Evolutionary conservation across 148 eudicot species (phyloP).

Genomic region (Chenopodium suecicum): DNA sequence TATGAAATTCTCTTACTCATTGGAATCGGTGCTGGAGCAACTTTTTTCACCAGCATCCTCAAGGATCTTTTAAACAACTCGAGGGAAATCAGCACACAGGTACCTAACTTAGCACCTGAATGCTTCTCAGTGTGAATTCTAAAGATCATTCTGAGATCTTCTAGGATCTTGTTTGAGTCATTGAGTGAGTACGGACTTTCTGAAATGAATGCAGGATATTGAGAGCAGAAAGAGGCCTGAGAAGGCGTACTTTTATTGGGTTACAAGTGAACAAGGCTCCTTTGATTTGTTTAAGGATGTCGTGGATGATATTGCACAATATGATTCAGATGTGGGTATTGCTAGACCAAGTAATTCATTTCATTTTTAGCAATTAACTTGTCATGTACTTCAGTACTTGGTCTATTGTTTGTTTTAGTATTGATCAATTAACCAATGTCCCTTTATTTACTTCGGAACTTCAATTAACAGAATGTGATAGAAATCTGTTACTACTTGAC

Average conservation of each 20-base stretch:
- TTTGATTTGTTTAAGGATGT: not conserved
- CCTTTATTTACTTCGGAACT: not conserved
- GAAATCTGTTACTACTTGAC: not conserved
- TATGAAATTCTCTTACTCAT: not conserved
- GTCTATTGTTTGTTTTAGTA: not conserved
- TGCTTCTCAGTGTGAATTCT: not conserved
- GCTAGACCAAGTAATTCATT: not conserved
- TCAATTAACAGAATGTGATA: not conserved
- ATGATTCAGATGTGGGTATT: not conserved
- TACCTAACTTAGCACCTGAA: not conserved
- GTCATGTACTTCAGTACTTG: not conserved
- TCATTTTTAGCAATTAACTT: not conserved
- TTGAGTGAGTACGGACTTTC: not conserved
- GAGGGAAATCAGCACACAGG: not conserved
- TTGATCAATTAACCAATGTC: not conserved
- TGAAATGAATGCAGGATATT: not conserved
- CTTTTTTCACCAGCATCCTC: not conserved
- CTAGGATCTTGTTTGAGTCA: not conserved
- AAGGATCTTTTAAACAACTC: not conserved
- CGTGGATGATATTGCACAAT: not conserved
- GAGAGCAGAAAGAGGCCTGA: not conserved
- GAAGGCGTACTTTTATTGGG: not conserved
- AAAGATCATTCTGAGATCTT: not conserved
- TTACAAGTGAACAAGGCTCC: not conserved
- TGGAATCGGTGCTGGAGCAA: not conserved